phyloP scores from a whole-genome alignment of 1,284 basidiomycete species.

The Megacollybia platyphylla region DNA sequence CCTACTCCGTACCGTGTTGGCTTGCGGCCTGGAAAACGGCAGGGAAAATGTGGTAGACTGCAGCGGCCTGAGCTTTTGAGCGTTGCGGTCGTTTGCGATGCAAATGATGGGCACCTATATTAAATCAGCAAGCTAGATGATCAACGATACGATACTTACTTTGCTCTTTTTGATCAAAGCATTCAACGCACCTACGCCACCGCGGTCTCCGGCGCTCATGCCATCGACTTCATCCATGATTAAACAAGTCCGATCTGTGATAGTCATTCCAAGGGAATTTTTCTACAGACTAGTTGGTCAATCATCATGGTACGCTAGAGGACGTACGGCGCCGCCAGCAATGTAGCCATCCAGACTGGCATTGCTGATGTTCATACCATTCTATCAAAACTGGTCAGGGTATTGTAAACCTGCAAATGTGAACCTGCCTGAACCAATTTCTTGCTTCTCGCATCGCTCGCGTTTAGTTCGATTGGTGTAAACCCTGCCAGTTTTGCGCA shows the following conservation, averaged over 20 bases:
- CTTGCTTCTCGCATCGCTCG: slow-evolving; percentile 92
- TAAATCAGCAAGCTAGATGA: slow-evolving; percentile 1
- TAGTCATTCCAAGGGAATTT: slow-evolving; percentile 54
- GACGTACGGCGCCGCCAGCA: slow-evolving; percentile 42
- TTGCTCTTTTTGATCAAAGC: slow-evolving; percentile 90
- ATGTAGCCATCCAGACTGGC: slow-evolving; percentile 85
- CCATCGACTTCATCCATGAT: slow-evolving; percentile 99
- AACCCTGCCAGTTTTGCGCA: slow-evolving; percentile 85
- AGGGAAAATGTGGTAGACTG: slow-evolving; percentile 64
- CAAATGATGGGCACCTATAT: slow-evolving; percentile 89
- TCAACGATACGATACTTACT: slow-evolving; percentile 24
- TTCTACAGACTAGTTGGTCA: slow-evolving; percentile 28
- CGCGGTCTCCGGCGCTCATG: slow-evolving; percentile 96
- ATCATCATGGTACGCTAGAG: slow-evolving; percentile 1
- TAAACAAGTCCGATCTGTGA: slow-evolving; percentile 76
- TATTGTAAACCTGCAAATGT: neutral
- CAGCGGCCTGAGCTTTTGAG: slow-evolving; percentile 88
- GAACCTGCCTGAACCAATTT: slow-evolving; percentile 78
- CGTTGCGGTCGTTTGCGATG: slow-evolving; percentile 86
- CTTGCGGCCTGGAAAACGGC: slow-evolving; percentile 71
- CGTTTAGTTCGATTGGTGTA: slow-evolving; percentile 90
- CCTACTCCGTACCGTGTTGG: slow-evolving; percentile 65
- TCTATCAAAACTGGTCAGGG: slow-evolving; percentile 27
- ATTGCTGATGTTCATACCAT: slow-evolving; percentile 79
- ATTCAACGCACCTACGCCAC: slow-evolving; percentile 90